phyloP scores from a whole-genome alignment of 345 rosid species.

The Boechera stricta region DNA sequence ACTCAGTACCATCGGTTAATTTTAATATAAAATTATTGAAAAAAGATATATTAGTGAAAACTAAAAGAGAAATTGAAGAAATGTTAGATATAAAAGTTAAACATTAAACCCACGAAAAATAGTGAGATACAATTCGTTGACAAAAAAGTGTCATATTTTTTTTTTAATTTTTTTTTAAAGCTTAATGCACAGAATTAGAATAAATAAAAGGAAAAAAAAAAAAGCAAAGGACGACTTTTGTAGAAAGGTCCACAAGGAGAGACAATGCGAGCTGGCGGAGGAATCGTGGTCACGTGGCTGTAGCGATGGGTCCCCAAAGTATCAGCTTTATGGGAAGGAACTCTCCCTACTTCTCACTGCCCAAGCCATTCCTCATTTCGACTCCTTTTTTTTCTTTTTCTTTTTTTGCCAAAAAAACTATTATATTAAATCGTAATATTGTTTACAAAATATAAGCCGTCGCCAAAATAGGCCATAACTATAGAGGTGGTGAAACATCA shows the following conservation, averaged over 20 bases:
- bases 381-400: too few species aligned
- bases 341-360: neutral
- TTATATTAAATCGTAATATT: too few species aligned
- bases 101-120: too few species aligned
- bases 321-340: slow-evolving; percentile 20
- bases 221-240: slow-evolving; percentile 32
- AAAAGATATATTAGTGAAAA: neutral
- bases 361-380: too few species aligned
- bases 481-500: too few species aligned
- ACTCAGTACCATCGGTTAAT: too few species aligned
- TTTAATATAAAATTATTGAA: too few species aligned
- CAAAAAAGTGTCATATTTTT: too few species aligned
- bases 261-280: slow-evolving; percentile 42
- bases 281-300: slow-evolving; percentile 46
- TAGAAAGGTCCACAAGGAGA: slow-evolving; percentile 35
- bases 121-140: too few species aligned
- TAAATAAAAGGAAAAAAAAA: neutral
- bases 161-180: neutral
- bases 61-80: neutral
- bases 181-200: neutral
- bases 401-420: too few species aligned
- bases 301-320: slow-evolving; percentile 28
- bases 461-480: too few species aligned
- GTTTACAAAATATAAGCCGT: too few species aligned
- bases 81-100: neutral